Evolutionary conservation across 257 asterid genomes (phyloP), one percentile per base, ranked within the genome.

Genomic region (Fraxinus excelsior): DNA sequence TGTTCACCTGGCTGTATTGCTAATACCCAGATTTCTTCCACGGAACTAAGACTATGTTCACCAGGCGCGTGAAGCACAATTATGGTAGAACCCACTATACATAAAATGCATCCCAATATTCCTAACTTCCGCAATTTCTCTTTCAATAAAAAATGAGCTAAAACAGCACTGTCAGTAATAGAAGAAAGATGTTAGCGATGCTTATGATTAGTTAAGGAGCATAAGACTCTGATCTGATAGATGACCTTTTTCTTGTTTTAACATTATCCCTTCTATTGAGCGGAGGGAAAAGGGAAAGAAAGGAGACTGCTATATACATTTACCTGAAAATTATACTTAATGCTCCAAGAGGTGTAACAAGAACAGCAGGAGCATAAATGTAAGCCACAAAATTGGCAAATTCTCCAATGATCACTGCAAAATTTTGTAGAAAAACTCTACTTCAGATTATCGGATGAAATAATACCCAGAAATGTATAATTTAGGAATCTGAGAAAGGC

Each of bases 1-100:
- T 70, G 49, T 12, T 42, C 75, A 90, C 97, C 94, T 80, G 98
- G 97, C 80, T 90, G 98, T 76, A 76, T 81, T 49, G 98, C 97
- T 76, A 91, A 70, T 74, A 80, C 89, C 98, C 98, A 93, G 56
- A 93, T 91, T 70, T 91, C 97, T 68, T 93, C 97, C 23, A 91
- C 98, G 69, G 96, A 93, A 84, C 76, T 86, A 74, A 91, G 86
- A 76, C 85, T 82, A 65, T 90, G 97, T 84, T 93, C 98, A 37
- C 90, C 93, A 1, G 98, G 98, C 79, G 97, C 98, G 86, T 93
- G 98, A 85, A 93, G 92, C 80, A 93, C 97, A 69, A 93, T 93
- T 74, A 93, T 74, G 1, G 81, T 85, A 12, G 96, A 88, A 71
- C 98, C 98, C 75, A 91, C 96, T 71, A 91, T 91, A 80, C 98